Percentiles rank a stretch among this genome's conserved stretches.
Conservation (phyloP, 2,329 filamentous ascomycete genomes). For the Alternaria brassicicola region DNA sequence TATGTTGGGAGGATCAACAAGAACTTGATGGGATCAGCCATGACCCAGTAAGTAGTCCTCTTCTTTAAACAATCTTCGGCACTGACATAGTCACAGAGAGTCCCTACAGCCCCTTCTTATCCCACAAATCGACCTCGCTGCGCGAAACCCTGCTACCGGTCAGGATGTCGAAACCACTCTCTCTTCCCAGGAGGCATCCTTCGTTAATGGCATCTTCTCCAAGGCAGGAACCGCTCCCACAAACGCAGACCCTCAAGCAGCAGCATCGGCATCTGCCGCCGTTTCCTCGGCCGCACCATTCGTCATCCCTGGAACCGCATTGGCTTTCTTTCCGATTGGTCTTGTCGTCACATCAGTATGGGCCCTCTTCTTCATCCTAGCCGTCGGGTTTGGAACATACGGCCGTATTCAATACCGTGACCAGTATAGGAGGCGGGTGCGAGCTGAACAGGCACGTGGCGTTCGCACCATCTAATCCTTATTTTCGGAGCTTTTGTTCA, state of each 20-base stretch:
- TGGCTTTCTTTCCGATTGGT: constrained; percentile 73
- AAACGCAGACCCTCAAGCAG: constrained; percentile 50
- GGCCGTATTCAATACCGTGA: constrained; percentile 71
- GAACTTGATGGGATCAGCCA: constrained; percentile 59
- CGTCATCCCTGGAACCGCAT: constrained; percentile 69
- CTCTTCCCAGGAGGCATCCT: constrained; percentile 72
- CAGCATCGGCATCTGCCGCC: constrained; percentile 50
- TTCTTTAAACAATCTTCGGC: neutral
- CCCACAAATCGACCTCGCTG: constrained; percentile 70
- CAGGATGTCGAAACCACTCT: constrained; percentile 66
- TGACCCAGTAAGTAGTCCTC: constrained; percentile 63
- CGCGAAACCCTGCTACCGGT: constrained; percentile 56
- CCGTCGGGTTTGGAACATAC: constrained; percentile 67
- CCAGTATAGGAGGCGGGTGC: constrained; percentile 62
- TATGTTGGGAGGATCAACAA: constrained; percentile 73
- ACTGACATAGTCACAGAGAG: constrained; percentile 52
- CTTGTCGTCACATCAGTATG: constrained; percentile 70
- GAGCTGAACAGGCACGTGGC: constrained; percentile 45
- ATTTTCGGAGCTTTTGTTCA: neutral
- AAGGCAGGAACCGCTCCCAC: constrained; percentile 58
- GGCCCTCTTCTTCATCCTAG: constrained; percentile 61
- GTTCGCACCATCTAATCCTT: constrained; percentile 44
- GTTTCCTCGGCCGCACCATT: constrained; percentile 59
- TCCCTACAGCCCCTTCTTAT: constrained; percentile 68
- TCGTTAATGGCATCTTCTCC: constrained; percentile 74